phyloP scores from a whole-genome alignment of 805 yeast species.

The Lipomyces anomalus region DNA sequence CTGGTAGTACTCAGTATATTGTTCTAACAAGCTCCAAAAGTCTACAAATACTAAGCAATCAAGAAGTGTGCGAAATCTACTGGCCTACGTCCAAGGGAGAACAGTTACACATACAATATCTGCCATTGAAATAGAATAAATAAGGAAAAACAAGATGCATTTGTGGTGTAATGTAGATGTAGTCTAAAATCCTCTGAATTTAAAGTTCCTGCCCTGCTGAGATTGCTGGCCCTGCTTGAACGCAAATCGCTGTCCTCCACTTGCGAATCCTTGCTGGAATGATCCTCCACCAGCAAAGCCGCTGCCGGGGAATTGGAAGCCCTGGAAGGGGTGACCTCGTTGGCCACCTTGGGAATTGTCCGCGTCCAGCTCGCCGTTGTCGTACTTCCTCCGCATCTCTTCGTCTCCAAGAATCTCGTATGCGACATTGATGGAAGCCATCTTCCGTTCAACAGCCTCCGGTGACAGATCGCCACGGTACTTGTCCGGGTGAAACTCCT shows the following conservation, averaged over 20 bases:
- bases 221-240: constrained; percentile 13
- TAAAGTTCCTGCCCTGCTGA: background rate
- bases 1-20: too few relatives aligned
- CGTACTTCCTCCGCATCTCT: constrained; percentile 60
- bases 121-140: too few relatives aligned
- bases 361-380: constrained; percentile 53
- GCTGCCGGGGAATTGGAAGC: background rate
- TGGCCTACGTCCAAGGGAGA: too few relatives aligned
- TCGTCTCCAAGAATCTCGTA: constrained; percentile 75
- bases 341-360: constrained; percentile 12
- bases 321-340: constrained; percentile 2
- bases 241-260: constrained; percentile 3
- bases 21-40: too few relatives aligned
- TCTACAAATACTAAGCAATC: too few relatives aligned
- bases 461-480: constrained; percentile 61
- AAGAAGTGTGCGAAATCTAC: too few relatives aligned
- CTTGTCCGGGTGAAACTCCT: constrained; percentile 89
- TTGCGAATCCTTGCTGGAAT: constrained; percentile 12
- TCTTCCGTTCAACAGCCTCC: constrained; percentile 69
- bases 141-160: too few relatives aligned
- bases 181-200: too few relatives aligned
- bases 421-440: constrained; percentile 91
- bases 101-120: too few relatives aligned
- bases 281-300: constrained; percentile 4
- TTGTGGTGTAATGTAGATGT: too few relatives aligned